Conservation (phyloP, 2,329 filamentous ascomycete genomes). For the Fusarium sororula region DNA sequence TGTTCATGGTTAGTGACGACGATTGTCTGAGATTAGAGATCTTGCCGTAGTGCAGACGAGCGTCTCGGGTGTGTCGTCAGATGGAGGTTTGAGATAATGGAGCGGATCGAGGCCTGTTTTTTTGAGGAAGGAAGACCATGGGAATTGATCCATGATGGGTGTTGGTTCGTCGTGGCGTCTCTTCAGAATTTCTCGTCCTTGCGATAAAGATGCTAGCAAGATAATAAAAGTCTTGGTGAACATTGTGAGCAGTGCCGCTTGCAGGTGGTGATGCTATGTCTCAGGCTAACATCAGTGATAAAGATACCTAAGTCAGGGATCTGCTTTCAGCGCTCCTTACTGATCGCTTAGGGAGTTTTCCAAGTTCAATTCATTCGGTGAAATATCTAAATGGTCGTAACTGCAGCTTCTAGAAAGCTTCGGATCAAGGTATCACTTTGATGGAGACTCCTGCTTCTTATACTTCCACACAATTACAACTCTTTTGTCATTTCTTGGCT, state of each 20-base stretch:
- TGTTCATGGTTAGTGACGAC: background rate
- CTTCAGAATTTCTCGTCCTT: background rate
- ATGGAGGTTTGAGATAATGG: background rate
- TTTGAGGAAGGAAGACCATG: slow-evolving; percentile 14
- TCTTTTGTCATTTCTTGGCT: background rate
- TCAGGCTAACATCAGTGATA: background rate
- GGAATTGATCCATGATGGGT: slow-evolving; percentile 9
- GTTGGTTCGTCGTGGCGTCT: background rate
- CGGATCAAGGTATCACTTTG: background rate
- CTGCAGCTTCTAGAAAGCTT: background rate
- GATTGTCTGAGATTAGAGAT: background rate
- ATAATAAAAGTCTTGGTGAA: background rate
- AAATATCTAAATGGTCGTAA: rapidly evolving
- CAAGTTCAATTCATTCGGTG: rapidly evolving
- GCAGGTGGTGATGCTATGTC: background rate
- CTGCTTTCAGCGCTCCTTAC: background rate
- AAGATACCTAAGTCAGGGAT: background rate
- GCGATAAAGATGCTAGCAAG: background rate
- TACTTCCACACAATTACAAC: background rate
- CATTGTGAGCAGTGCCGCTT: slow-evolving; percentile 2
- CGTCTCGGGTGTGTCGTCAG: slow-evolving; percentile 10
- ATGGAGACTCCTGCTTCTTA: background rate
- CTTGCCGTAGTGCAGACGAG: slow-evolving; percentile 28
- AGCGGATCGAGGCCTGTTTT: slow-evolving; percentile 29
- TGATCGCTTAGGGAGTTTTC: background rate